These are phyloP conservation scores for Coniochaeta hoffmannii DNA, from an alignment of 2,329 filamentous ascomycete species.

Conservation along the genomic window DNA sequence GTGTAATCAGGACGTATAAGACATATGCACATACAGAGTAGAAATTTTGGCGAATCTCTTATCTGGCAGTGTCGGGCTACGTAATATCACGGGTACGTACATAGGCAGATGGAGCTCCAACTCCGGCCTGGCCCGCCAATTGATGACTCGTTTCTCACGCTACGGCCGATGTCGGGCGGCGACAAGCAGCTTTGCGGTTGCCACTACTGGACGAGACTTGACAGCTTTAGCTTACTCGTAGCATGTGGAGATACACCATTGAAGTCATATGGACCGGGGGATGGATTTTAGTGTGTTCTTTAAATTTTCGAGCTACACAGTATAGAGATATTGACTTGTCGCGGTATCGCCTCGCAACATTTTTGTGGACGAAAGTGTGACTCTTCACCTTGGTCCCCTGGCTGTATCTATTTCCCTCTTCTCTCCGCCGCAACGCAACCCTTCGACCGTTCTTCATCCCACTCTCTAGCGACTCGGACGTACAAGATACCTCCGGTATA, in stretches of 20 bases:
- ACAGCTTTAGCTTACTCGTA: background rate
- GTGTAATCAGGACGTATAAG: too few species aligned
- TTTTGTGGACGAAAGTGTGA: conserved; percentile 1
- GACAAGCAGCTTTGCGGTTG: background rate
- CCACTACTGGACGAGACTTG: background rate
- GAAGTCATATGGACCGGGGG: background rate
- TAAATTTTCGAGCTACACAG: conserved; percentile 1
- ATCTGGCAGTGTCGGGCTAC: background rate
- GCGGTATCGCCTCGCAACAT: background rate
- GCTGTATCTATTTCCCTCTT: background rate
- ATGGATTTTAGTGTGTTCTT: background rate
- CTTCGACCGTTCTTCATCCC: background rate
- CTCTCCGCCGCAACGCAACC: too few species aligned
- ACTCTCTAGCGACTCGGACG: background rate
- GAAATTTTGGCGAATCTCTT: background rate
- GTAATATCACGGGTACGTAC: background rate
- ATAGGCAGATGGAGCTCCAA: background rate
- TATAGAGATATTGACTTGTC: background rate
- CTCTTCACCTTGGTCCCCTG: background rate
- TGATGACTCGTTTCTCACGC: too few species aligned
- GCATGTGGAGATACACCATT: background rate
- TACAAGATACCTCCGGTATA: conserved; percentile 1
- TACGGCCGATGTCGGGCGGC: conserved; percentile 1
- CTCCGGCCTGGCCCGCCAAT: background rate
- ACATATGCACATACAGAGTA: background rate